These are phyloP conservation scores for Ogataea nitratoaversa DNA, from an alignment of 805 yeast genomes.

Conservation along the genomic window DNA sequence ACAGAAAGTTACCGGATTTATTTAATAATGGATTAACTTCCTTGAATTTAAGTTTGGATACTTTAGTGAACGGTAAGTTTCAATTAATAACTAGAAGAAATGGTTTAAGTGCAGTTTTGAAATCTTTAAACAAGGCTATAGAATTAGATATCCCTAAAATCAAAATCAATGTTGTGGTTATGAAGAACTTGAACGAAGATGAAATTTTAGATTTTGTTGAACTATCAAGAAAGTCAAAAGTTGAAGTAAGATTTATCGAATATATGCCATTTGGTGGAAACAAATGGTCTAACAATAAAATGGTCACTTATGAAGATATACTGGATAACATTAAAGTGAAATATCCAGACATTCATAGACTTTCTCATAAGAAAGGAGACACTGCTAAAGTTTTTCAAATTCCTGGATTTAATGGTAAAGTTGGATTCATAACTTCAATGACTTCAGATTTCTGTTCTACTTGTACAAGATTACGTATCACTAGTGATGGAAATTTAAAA, in stretches of 20 bases:
- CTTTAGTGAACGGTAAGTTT: conserved; percentile 49
- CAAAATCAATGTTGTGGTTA: conserved; percentile 47
- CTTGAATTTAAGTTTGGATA: conserved; percentile 45
- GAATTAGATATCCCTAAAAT: conserved; percentile 41
- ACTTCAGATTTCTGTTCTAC: conserved; percentile 48
- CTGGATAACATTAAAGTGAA: conserved; percentile 28
- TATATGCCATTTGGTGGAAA: conserved; percentile 59
- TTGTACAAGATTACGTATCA: conserved; percentile 48
- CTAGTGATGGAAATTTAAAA: conserved; percentile 51
- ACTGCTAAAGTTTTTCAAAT: conserved; percentile 44
- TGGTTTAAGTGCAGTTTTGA: conserved; percentile 43
- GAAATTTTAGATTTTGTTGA: conserved; percentile 45
- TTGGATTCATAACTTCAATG: conserved; percentile 56
- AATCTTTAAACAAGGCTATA: conserved; percentile 40
- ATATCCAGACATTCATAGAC: conserved; percentile 26
- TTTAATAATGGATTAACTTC: conserved; percentile 41
- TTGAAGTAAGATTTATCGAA: conserved; percentile 52
- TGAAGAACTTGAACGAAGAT: conserved; percentile 48
- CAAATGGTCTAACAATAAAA: conserved; percentile 43
- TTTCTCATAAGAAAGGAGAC: conserved; percentile 37
- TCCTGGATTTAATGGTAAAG: conserved; percentile 39
- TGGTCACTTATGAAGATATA: conserved; percentile 44
- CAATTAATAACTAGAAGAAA: conserved; percentile 45
- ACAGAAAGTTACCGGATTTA: conserved; percentile 42
- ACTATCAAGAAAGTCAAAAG: conserved; percentile 33